Evolutionary conservation across 352 stramenopile species (phyloP).

Genomic region (Phytophthora tentaculata): DNA sequence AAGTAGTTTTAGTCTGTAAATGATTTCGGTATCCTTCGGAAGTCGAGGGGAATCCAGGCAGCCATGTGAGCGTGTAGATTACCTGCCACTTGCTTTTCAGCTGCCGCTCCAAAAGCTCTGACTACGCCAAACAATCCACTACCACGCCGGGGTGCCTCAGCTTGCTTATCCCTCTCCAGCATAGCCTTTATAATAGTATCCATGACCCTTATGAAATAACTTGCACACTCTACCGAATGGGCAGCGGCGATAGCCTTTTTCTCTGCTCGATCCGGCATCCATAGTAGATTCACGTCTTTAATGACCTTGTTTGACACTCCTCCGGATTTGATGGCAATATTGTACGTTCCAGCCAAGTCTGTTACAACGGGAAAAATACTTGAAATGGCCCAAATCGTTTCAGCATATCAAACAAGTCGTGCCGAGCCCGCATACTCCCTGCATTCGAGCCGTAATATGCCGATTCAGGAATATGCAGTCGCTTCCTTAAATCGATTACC

Average conservation of each 20-base stretch:
- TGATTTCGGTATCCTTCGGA: not conserved
- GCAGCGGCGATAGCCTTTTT: constrained; percentile 17
- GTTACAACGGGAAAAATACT: constrained; percentile 37
- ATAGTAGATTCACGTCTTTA: not conserved
- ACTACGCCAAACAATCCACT: constrained; percentile 38
- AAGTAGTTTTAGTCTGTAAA: too few relatives aligned
- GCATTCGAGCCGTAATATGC: constrained; percentile 32
- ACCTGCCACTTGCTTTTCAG: constrained; percentile 35
- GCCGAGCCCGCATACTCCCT: constrained; percentile 14
- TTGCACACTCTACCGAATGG: constrained; percentile 27
- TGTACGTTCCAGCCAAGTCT: constrained; percentile 18
- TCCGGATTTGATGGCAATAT: constrained; percentile 3
- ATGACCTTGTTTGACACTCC: not conserved
- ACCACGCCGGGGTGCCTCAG: not conserved
- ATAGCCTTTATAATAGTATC: constrained; percentile 20
- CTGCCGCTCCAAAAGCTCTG: constrained; percentile 24
- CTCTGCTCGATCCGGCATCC: constrained; percentile 5
- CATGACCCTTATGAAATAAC: constrained; percentile 29
- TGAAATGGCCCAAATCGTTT: constrained; percentile 34
- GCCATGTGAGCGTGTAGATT: constrained; percentile 36
- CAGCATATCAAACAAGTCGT: constrained; percentile 35
- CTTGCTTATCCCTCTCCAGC: constrained; percentile 19
- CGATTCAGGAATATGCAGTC: constrained; percentile 16
- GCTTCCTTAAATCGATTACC: constrained; percentile 28
- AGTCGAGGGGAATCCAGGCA: constrained; percentile 31